Evolutionary conservation across 108 stramenopile genomes (phyloP).

Genomic region (Conticribra guillardii): DNA sequence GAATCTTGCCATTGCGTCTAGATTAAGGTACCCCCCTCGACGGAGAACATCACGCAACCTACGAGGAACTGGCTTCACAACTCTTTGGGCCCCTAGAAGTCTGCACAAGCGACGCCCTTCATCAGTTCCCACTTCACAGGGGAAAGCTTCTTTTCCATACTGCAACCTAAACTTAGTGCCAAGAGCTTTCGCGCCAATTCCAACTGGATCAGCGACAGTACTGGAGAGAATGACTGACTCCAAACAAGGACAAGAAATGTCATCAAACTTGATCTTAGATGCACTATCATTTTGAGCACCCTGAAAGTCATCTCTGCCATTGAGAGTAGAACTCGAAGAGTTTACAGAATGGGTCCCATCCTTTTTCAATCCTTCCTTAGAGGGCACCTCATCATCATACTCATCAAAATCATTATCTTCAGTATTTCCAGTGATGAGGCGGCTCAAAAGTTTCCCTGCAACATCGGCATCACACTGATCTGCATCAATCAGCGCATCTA

Average conservation of each 20-base stretch:
- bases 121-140: constrained; percentile 61
- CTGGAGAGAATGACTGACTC: constrained; percentile 76
- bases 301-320: constrained; percentile 16
- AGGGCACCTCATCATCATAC: constrained; percentile 44
- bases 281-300: constrained; percentile 2
- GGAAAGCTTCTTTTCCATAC: constrained; percentile 69
- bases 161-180: constrained; percentile 69
- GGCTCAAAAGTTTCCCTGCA: constrained; percentile 59
- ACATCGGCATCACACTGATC: constrained; percentile 48
- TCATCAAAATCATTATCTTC: constrained; percentile 43
- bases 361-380: constrained; percentile 30
- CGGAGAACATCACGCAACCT: constrained; percentile 61
- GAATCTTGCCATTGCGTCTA: constrained; percentile 34
- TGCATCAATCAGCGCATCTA: constrained; percentile 76
- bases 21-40: constrained; percentile 68
- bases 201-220: constrained; percentile 64
- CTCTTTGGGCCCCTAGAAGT: constrained; percentile 54
- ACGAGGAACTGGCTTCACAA: constrained; percentile 63
- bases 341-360: background rate
- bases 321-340: constrained; percentile 20
- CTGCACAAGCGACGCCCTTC: constrained; percentile 63
- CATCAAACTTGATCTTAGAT: constrained; percentile 30
- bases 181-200: constrained; percentile 79
- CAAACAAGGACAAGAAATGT: constrained; percentile 49
- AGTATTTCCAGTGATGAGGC: constrained; percentile 61